phyloP scores from a whole-genome alignment of 2,329 filamentous ascomycete genomes.

The Fusarium sp. region DNA sequence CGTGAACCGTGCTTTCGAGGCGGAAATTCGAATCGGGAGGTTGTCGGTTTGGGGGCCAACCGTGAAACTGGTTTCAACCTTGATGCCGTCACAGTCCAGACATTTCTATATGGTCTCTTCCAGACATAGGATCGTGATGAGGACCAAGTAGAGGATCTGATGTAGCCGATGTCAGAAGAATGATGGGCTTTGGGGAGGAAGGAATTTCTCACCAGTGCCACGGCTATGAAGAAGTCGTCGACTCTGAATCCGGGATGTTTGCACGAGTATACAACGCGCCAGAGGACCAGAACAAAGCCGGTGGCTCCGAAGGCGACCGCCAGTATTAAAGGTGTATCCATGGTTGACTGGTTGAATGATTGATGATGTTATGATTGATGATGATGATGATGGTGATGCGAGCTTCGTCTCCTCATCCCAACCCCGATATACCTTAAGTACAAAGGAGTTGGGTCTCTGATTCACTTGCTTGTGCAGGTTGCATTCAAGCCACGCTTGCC shows the following conservation, averaged over 20 bases:
- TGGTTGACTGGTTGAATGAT: too few relatives aligned
- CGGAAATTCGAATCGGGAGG: slow-evolving; percentile 50
- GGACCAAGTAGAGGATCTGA: slow-evolving; percentile 61
- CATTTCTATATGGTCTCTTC: slow-evolving; percentile 54
- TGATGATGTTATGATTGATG: too few relatives aligned
- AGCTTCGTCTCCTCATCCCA: too few relatives aligned
- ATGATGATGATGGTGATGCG: neutral
- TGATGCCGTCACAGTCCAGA: slow-evolving; percentile 66
- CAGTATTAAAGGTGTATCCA: neutral
- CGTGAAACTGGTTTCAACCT: slow-evolving; percentile 55
- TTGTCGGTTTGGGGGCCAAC: slow-evolving; percentile 57
- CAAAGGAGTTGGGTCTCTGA: too few relatives aligned
- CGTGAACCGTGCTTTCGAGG: slow-evolving; percentile 64
- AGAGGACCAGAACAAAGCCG: neutral
- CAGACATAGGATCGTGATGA: slow-evolving; percentile 60
- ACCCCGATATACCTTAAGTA: too few relatives aligned
- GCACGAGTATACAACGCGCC: neutral
- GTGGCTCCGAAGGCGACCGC: neutral
- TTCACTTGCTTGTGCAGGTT: neutral
- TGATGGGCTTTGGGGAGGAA: slow-evolving; percentile 57
- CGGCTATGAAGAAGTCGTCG: slow-evolving; percentile 52
- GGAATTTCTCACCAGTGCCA: slow-evolving; percentile 49
- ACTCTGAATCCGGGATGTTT: slow-evolving; percentile 42
- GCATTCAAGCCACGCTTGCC: too few relatives aligned
- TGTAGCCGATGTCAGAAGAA: neutral